Evolutionary conservation across 148 eudicot genomes (phyloP).

Genomic region (Salicornia ramosissima): DNA sequence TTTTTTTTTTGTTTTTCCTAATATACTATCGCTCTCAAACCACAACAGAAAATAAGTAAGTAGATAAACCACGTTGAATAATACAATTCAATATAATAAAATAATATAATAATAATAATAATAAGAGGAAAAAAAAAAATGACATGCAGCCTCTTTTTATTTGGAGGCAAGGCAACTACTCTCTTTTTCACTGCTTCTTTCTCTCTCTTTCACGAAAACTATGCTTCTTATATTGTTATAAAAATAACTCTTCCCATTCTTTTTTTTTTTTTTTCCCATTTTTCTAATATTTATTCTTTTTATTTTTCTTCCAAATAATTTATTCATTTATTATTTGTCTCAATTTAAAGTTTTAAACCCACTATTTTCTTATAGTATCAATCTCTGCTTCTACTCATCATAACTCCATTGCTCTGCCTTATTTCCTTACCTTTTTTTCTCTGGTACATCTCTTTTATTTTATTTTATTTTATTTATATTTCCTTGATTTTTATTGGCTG

Average conservation of each 20-base stretch:
- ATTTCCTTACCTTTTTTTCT: not conserved
- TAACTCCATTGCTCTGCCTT: not conserved
- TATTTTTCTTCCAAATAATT: not conserved
- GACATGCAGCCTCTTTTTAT: constrained; percentile 33
- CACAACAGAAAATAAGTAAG: not conserved
- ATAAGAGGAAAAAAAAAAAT: constrained; percentile 13
- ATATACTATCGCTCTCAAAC: no score
- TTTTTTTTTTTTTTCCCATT: not conserved
- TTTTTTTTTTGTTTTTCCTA: no score
- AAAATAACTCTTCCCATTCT: constrained; percentile 10
- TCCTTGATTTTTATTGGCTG: not conserved
- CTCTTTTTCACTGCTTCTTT: not conserved
- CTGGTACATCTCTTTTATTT: not conserved
- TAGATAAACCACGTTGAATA: constrained; percentile 3
- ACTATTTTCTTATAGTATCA: no score
- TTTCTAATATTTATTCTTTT: not conserved
- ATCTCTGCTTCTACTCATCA: not conserved
- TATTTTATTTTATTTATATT: no score
- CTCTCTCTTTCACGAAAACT: not conserved
- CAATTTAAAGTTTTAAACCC: no score
- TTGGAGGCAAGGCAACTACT: constrained; percentile 10
- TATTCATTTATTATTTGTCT: no score
- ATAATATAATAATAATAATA: no score
- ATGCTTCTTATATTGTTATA: no score
- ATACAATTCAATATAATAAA: not conserved